Percentiles rank a stretch among this genome's conserved stretches.
Evolutionary conservation across 148 eudicot genomes (phyloP).

Genomic region (Fagopyrum esculentum): DNA sequence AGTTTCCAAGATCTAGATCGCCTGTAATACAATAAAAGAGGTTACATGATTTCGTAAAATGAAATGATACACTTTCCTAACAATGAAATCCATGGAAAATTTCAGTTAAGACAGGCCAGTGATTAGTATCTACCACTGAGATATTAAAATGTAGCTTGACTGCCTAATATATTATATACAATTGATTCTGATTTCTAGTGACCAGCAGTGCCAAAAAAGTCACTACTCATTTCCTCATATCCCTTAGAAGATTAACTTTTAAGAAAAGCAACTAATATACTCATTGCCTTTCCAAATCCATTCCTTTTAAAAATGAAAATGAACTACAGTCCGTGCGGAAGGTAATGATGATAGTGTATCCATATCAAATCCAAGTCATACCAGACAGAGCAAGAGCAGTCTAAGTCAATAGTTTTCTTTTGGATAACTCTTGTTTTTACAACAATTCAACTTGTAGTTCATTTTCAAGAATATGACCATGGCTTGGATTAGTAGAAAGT

Average conservation of each 20-base stretch:
- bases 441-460: not conserved
- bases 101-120: not conserved
- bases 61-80: too few relatives aligned
- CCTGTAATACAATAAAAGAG: slow-evolving; percentile 30
- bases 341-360: slow-evolving; percentile 5
- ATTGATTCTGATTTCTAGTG: too few relatives aligned
- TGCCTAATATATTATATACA: too few relatives aligned
- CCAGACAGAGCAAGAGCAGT: not conserved
- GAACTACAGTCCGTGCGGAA: slow-evolving; percentile 1
- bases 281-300: too few relatives aligned
- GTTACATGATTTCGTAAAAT: not conserved
- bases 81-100: not conserved
- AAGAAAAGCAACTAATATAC: too few relatives aligned
- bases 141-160: too few relatives aligned
- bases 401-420: not conserved
- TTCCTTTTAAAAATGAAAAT: too few relatives aligned
- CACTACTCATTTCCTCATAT: too few relatives aligned
- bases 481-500: too few relatives aligned
- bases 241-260: too few relatives aligned
- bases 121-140: not conserved
- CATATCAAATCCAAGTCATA: slow-evolving; percentile 6
- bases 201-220: too few relatives aligned
- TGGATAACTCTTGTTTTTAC: not conserved
- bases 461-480: too few relatives aligned
- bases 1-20: slow-evolving; percentile 97